Conservation (phyloP, 1,284 basidiomycete species). For the Exobasidium rhododendri region DNA sequence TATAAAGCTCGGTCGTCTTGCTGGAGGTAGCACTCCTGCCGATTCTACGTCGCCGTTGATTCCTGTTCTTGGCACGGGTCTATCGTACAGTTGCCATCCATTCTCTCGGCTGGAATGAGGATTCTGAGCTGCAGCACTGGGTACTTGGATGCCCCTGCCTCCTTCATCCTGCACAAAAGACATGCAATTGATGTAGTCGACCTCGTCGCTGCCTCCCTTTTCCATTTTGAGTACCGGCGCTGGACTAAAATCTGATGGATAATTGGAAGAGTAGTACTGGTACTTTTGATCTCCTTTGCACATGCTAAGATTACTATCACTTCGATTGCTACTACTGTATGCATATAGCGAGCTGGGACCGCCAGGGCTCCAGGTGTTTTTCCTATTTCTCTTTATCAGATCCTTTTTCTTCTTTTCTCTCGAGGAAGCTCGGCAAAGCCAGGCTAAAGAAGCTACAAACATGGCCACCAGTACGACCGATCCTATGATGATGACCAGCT, state of each 20-base stretch:
- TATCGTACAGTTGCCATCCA: constrained; percentile 6
- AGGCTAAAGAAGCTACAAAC: constrained; percentile 27
- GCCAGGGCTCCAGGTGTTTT: not conserved
- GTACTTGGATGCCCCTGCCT: not conserved
- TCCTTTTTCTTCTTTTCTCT: not conserved
- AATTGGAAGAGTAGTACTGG: not conserved
- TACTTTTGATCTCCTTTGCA: not conserved
- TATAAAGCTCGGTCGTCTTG: constrained; percentile 17
- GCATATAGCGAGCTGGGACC: not conserved
- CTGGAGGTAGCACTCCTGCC: constrained; percentile 18
- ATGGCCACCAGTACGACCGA: constrained; percentile 27
- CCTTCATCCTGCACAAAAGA: not conserved
- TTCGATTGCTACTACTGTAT: not conserved
- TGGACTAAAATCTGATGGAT: not conserved
- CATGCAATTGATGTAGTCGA: not conserved
- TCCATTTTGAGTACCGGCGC: not conserved
- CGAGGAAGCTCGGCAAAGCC: constrained; percentile 19
- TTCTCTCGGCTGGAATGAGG: not conserved
- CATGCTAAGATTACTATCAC: not conserved
- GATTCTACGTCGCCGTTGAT: not conserved
- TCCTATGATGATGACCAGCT: constrained; percentile 31
- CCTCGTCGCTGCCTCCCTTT: not conserved
- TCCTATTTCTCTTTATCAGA: not conserved
- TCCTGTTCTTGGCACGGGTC: not conserved
- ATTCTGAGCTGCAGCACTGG: not conserved